A percentile compares a stretch with the other conserved stretches of the same genome.
These are phyloP conservation scores for Cutaneotrichosporon curvatum DNA, from an alignment of 1,284 basidiomycete genomes.

Conservation along the genomic window DNA sequence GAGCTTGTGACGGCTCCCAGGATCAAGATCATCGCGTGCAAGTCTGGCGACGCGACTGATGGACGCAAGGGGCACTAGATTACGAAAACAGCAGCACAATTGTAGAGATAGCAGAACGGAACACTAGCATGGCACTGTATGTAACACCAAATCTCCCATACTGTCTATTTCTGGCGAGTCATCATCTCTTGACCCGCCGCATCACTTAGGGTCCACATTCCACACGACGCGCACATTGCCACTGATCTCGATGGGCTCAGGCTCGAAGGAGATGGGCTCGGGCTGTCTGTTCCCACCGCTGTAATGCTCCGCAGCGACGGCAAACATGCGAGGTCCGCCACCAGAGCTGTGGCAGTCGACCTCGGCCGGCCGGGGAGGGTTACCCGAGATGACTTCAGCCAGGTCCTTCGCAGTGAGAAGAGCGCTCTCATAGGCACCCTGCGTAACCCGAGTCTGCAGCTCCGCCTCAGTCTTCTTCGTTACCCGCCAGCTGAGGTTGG, in stretches of 20 bases:
- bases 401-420: neutral
- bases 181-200: neutral
- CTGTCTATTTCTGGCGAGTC: neutral
- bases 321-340: neutral
- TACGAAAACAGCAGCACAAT: neutral
- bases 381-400: neutral
- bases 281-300: neutral
- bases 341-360: neutral
- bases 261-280: constrained; percentile 4
- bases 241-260: constrained; percentile 5
- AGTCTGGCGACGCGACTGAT: constrained; percentile 75
- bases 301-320: neutral
- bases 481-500: neutral
- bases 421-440: neutral
- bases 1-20: constrained; percentile 57
- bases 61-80: constrained; percentile 26
- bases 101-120: neutral
- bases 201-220: neutral
- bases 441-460: neutral
- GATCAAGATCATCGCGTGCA: constrained; percentile 94
- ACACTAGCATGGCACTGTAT: constrained; percentile 6
- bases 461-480: neutral
- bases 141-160: constrained; percentile 4
- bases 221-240: neutral
- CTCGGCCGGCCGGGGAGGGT: neutral